Evolutionary conservation across 345 rosid genomes (phyloP).

Genomic region (Clarkia xantiana): DNA sequence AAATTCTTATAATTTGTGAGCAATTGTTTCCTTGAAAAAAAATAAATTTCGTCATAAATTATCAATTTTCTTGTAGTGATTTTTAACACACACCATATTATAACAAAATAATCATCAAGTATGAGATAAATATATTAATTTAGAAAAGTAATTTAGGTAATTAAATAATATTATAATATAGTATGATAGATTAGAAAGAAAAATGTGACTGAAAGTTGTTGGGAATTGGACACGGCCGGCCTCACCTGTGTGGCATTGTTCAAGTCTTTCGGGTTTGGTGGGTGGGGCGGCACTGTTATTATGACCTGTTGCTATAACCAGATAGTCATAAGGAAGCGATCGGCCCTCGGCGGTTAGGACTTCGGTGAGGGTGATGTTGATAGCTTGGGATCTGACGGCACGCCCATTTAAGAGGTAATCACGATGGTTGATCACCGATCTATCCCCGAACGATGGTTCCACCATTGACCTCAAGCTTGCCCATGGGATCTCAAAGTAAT

Average conservation of each 20-base stretch:
- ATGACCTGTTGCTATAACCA: constrained; percentile 36
- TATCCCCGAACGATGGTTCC: constrained; percentile 29
- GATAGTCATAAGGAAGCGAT: constrained; percentile 25
- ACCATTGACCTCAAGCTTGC: constrained; percentile 37
- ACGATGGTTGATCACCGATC: constrained; percentile 30
- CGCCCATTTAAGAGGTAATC: constrained; percentile 29
- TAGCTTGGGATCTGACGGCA: constrained; percentile 19
- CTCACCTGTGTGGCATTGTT: constrained; percentile 21
- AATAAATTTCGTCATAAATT: too few species aligned
- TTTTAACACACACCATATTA: too few species aligned
- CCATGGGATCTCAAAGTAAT: constrained; percentile 60
- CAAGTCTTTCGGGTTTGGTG: constrained; percentile 21
- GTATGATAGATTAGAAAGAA: too few species aligned
- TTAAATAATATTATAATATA: too few species aligned
- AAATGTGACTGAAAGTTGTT: too few species aligned
- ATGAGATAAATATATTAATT: too few species aligned
- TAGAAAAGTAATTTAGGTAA: too few species aligned
- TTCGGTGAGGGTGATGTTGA: constrained; percentile 19
- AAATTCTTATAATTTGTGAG: too few species aligned
- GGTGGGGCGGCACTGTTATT: constrained; percentile 14
- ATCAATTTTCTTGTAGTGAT: too few species aligned
- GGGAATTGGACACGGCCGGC: too few species aligned
- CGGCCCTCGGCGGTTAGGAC: constrained; percentile 20
- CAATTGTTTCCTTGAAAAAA: too few species aligned
- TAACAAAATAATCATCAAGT: too few species aligned